Conservation (phyloP, 108 stramenopile species). For the Nitzschia inconspicua region DNA sequence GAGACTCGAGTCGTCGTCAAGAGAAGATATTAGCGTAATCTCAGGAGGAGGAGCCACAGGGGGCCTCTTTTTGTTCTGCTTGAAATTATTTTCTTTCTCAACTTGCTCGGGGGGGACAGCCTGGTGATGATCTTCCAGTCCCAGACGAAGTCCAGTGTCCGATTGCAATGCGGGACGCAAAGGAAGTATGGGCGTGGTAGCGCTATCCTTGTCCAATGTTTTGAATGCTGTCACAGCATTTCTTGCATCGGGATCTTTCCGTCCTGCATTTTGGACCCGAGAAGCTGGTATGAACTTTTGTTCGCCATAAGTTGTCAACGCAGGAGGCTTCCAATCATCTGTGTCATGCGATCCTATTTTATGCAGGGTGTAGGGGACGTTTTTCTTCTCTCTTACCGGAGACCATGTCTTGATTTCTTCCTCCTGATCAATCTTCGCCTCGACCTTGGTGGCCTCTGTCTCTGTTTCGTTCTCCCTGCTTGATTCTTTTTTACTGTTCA, state of each 20-base stretch:
- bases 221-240: too few species aligned
- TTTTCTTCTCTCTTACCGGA: too few species aligned
- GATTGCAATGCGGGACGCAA: not conserved
- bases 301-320: slow-evolving; percentile 5
- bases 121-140: not conserved
- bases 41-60: not conserved
- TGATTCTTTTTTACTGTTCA: too few species aligned
- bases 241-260: not conserved
- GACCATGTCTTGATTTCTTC: too few species aligned
- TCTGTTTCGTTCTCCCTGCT: too few species aligned
- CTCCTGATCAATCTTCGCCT: too few species aligned
- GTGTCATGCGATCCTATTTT: not conserved
- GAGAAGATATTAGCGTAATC: not conserved
- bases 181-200: too few species aligned
- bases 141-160: not conserved
- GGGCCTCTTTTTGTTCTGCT: not conserved
- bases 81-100: not conserved
- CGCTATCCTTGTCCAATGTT: too few species aligned
- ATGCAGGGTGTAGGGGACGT: too few species aligned
- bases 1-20: slow-evolving; percentile 4
- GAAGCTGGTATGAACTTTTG: not conserved
- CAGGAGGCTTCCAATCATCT: slow-evolving; percentile 13
- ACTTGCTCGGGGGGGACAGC: not conserved
- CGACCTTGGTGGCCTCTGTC: too few species aligned
- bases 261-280: not conserved